Evolutionary conservation across 1,139 yeast genomes (phyloP).

Genomic region (Blastobotrys serpentis): DNA sequence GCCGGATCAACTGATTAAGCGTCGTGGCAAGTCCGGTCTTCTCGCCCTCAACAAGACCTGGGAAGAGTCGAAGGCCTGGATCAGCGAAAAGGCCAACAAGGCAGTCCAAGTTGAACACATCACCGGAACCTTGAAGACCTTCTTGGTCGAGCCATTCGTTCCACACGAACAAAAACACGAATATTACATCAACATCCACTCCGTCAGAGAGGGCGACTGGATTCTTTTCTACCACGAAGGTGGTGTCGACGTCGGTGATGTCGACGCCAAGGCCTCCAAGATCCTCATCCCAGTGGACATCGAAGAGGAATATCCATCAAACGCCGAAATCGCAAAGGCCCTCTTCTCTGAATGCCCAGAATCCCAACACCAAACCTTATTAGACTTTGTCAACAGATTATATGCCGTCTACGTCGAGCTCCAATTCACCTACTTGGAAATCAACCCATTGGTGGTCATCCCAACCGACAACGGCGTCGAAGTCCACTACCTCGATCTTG

Average conservation of each 20-base stretch:
- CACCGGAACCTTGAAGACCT: constrained; percentile 43
- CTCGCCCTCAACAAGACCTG: constrained; percentile 47
- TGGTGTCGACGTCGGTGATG: constrained; percentile 51
- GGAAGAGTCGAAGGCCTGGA: constrained; percentile 46
- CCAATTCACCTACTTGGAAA: constrained; percentile 49
- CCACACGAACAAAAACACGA: constrained; percentile 48
- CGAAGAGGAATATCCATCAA: constrained; percentile 42
- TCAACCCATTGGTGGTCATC: constrained; percentile 48
- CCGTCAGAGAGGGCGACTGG: constrained; percentile 50
- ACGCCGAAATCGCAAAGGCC: constrained; percentile 36
- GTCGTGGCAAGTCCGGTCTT: constrained; percentile 48
- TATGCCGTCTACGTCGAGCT: constrained; percentile 49
- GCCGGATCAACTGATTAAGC: constrained; percentile 49
- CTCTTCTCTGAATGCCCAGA: constrained; percentile 43
- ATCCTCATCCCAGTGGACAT: constrained; percentile 46
- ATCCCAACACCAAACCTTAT: constrained; percentile 42
- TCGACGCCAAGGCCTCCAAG: constrained; percentile 47
- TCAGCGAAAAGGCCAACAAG: constrained; percentile 44
- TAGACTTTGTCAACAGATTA: constrained; percentile 47
- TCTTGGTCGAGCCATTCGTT: constrained; percentile 48
- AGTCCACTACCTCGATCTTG: constrained; percentile 48
- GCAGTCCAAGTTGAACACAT: constrained; percentile 44
- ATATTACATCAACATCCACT: constrained; percentile 49
- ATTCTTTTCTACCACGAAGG: constrained; percentile 50
- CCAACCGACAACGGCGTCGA: constrained; percentile 43